phyloP scores from a whole-genome alignment of 345 rosid species.

The Mercurialis annua region DNA sequence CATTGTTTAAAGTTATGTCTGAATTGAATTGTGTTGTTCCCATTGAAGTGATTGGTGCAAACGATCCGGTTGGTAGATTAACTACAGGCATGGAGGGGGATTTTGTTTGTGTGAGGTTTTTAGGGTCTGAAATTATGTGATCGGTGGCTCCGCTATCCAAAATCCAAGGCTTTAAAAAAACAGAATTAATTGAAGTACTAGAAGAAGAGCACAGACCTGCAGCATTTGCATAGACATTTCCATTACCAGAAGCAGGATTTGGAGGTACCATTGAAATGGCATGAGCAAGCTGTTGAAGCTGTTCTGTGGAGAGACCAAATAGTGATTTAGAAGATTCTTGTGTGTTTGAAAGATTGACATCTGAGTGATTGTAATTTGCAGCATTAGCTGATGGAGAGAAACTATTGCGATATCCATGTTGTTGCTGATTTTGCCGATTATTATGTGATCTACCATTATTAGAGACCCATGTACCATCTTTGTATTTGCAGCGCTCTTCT shows the following conservation, averaged over 20 bases:
- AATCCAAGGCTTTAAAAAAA: background rate
- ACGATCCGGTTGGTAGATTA: too few species aligned
- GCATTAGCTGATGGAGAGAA: background rate
- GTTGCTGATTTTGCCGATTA: background rate
- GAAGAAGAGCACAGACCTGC: background rate
- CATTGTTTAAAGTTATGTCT: background rate
- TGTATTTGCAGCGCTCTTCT: background rate
- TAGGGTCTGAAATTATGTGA: background rate
- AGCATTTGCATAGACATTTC: too few species aligned
- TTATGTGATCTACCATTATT: too few species aligned
- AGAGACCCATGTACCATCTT: background rate
- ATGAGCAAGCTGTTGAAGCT: background rate
- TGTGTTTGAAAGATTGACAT: too few species aligned
- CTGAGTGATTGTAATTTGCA: too few species aligned
- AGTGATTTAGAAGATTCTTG: background rate
- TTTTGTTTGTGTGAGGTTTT: background rate
- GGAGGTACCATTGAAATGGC: background rate
- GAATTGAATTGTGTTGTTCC: background rate
- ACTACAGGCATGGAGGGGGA: too few species aligned
- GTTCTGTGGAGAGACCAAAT: background rate
- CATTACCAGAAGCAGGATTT: background rate
- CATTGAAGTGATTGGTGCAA: background rate
- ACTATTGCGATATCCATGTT: background rate
- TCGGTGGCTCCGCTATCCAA: constrained; percentile 4
- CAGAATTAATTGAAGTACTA: background rate